Evolutionary conservation across 140 eudicot genomes (phyloP), one percentile per base, ranked within the genome.

Genomic region (Erigeron philadelphicus): DNA sequence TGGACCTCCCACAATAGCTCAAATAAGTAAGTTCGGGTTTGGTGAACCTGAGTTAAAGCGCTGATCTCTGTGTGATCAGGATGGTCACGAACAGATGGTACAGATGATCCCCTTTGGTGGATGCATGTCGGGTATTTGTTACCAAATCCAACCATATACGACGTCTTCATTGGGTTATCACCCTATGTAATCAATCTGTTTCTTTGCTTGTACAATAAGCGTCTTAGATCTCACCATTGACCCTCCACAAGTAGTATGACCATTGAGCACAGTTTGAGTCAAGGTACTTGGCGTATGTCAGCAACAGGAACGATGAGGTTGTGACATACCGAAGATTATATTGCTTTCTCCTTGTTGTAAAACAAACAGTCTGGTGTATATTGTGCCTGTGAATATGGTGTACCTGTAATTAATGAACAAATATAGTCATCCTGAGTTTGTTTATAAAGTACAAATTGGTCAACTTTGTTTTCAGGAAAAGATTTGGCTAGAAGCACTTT

Each of bases 121-220:
- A 92, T 23, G 1, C 54, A 85, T 25, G 54, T 75, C 1, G 98
- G 98, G 57, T 86, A 92, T 61, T 56, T 89, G 9, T 76, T 57
- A 7, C 98, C 95, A 62, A 92, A 92, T 11, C 96, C 98, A 0
- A 92, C 96, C 96, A 92, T 92, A 58, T 92, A 92, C 1, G 98
- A 92, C 87, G 81, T 88, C 52, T 76, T 86, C 61, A 52, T 73
- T 0, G 96, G 98, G 64, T n/a, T n/a, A n/a, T n/a, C n/a, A n/a
- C 13, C 88, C 55, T 54, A 92, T 84, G 71, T 92, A 92, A 75
- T 92, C 98, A 7, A 89, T 85, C 72, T 92, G 98, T 60, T 86
- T 81, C 84, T 78, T 88, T 2, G 96, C 98, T 61, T 76, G 78
- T 11, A 82, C 83, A 0, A 88, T 62, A 38, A 90, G 84, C 38